phyloP scores from a whole-genome alignment of 139 green algal genomes.

The Parachlorella kessleri region DNA sequence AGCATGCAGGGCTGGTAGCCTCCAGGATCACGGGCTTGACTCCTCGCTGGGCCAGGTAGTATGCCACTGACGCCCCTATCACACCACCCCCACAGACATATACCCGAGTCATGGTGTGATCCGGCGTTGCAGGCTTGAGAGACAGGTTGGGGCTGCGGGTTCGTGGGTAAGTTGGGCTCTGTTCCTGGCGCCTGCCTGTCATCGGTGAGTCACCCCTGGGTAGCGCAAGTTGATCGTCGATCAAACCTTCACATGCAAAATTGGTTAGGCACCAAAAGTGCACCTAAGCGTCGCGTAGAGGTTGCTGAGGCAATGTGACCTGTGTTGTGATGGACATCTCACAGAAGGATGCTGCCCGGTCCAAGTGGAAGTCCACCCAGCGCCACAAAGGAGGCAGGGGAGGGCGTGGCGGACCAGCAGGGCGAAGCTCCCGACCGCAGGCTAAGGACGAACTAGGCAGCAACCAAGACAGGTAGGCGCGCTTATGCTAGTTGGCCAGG shows the following conservation, averaged over 20 bases:
- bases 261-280: not conserved
- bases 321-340: conserved; percentile 40
- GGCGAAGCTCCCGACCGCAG: not conserved
- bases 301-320: not conserved
- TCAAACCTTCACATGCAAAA: not conserved
- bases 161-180: not conserved
- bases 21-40: conserved; percentile 65
- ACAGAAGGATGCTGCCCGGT: conserved; percentile 33
- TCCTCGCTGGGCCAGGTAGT: conserved; percentile 67
- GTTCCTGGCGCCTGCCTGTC: not conserved
- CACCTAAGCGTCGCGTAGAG: not conserved
- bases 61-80: conserved; percentile 68
- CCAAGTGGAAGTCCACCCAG: conserved; percentile 26
- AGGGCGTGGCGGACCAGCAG: not conserved
- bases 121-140: not conserved
- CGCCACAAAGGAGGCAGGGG: conserved; percentile 14
- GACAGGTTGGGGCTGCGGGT: not conserved
- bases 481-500: too few relatives aligned
- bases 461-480: not conserved
- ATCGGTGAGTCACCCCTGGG: not conserved
- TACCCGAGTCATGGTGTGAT: conserved; percentile 22
- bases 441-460: not conserved
- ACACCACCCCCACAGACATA: conserved; percentile 79
- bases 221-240: not conserved
- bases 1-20: conserved; percentile 63